Base-by-base conservation (phyloP, 1,139 yeast genomes). In the Nakaseomyces sp. region DNA sequence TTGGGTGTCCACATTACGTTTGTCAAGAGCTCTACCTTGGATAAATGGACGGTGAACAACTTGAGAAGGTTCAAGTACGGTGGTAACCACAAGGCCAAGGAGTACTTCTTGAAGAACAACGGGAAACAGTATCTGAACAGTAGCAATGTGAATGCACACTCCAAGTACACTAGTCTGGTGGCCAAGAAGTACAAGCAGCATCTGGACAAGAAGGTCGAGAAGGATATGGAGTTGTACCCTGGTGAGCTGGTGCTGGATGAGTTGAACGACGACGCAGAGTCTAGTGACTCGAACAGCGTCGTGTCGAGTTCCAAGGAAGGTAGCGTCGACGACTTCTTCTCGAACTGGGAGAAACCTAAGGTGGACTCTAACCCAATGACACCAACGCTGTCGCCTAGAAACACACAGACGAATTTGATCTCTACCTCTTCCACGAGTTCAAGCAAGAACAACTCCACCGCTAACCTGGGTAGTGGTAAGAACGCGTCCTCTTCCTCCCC, bases 1-100 rank as follows among this genome's bases (percentile, higher is more conserved):
- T 70, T 91, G 61, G 98, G 98, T 44, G 97, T 89, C 41, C 98
- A 91, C 63, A 82, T 91, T 54, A 83, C 96, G 29, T 91, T 91
- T 67, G 97, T 91, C 41, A 86, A 89, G 61, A 86, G 96, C 30
- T 80, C 94, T 37, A 87, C 86, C 50, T 74, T 91, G 73, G 98
- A 91, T 66, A 81, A 80, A 61, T 91, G 97, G 96, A 85, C 89
- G 45, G 74, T 88, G 51, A 80, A 79, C 54, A 95, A 91, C 64
- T 71, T 91, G 62, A 75, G 96, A 59, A 79, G 87, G 61, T 87
- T 91, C 76, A 88, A 89, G 61, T 77, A 83, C 48, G 97, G 97
- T 44, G 98, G 97, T 16, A 91, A 91, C 65, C 81, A 81, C 56
- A 75, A 74, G 40, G 95, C 96, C 37, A 79, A 80, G 53, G 95